These are phyloP conservation scores for Thoreauomyces humboldtii DNA, from an alignment of 192 early-diverging fungal species.

Conservation along the genomic window DNA sequence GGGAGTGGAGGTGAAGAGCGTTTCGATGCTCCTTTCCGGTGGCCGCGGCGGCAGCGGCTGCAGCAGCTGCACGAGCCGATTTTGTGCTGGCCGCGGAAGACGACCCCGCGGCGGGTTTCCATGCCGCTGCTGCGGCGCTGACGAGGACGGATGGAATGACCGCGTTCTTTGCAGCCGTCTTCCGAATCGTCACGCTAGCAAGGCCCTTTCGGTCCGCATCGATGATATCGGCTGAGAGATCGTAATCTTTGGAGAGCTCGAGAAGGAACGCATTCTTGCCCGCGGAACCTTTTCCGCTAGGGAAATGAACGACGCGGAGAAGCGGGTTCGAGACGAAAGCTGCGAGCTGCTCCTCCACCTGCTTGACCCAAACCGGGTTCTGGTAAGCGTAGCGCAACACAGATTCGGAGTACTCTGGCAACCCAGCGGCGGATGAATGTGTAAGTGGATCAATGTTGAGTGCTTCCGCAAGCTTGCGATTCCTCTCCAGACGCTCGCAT, in stretches of 20 bases:
- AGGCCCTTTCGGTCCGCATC: constrained; percentile 65
- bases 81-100: neutral
- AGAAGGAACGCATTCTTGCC: constrained; percentile 67
- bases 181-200: constrained; percentile 64
- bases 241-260: constrained; percentile 71
- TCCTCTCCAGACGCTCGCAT: constrained; percentile 77
- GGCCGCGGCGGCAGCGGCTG: neutral
- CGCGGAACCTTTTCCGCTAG: constrained; percentile 63
- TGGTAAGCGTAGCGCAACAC: constrained; percentile 67
- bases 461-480: constrained; percentile 73
- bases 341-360: constrained; percentile 63
- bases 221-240: constrained; percentile 67
- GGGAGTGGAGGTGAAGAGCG: constrained; percentile 11
- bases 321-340: constrained; percentile 64
- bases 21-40: too few species aligned
- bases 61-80: neutral
- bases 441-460: constrained; percentile 48
- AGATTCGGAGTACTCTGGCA: constrained; percentile 54
- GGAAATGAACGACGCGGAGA: constrained; percentile 58
- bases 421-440: constrained; percentile 4
- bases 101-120: constrained; percentile 1
- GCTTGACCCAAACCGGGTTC: constrained; percentile 63
- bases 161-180: constrained; percentile 30
- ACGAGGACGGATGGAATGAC: constrained; percentile 25
- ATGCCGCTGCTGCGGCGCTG: constrained; percentile 12